Percentiles rank a stretch among this genome's conserved stretches.
Evolutionary conservation across 306 rosid genomes (phyloP).

Genomic region (Fragaria vesca): DNA sequence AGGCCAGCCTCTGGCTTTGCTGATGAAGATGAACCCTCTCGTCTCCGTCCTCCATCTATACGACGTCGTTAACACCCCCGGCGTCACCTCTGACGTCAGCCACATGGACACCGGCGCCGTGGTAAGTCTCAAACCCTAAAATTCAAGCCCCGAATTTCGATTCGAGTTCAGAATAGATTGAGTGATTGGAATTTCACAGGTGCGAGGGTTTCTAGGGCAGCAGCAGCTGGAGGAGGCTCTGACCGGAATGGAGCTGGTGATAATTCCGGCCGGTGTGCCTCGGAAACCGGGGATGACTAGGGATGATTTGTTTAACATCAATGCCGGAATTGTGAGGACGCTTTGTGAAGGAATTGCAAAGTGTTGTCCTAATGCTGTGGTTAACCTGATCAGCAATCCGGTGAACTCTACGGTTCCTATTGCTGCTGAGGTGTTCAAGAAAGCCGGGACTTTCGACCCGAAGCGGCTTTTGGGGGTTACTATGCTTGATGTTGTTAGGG

Average conservation of each 20-base stretch:
- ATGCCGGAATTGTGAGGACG: conserved; percentile 95
- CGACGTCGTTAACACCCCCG: conserved; percentile 89
- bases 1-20: conserved; percentile 83
- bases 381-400: conserved; percentile 95
- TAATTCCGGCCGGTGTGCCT: conserved; percentile 95
- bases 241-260: conserved; percentile 80
- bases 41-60: conserved; percentile 92
- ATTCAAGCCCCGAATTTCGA: not conserved
- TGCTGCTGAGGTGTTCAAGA: conserved; percentile 96
- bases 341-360: conserved; percentile 81
- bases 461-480: conserved; percentile 85
- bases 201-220: conserved; percentile 89
- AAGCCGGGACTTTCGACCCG: conserved; percentile 85
- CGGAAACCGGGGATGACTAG: conserved; percentile 99
- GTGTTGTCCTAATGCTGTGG: conserved; percentile 86
- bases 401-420: conserved; percentile 93
- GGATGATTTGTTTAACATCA: conserved; percentile 90
- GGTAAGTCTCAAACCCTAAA: conserved; percentile 37
- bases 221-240: conserved; percentile 81
- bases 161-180: not conserved
- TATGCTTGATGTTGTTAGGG: conserved; percentile 86
- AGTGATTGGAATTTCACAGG: conserved; percentile 37
- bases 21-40: conserved; percentile 90
- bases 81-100: conserved; percentile 94
- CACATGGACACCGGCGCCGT: conserved; percentile 99